Base-by-base conservation (phyloP, 768 basidiomycete species). In the Lactifluus piperatus region DNA sequence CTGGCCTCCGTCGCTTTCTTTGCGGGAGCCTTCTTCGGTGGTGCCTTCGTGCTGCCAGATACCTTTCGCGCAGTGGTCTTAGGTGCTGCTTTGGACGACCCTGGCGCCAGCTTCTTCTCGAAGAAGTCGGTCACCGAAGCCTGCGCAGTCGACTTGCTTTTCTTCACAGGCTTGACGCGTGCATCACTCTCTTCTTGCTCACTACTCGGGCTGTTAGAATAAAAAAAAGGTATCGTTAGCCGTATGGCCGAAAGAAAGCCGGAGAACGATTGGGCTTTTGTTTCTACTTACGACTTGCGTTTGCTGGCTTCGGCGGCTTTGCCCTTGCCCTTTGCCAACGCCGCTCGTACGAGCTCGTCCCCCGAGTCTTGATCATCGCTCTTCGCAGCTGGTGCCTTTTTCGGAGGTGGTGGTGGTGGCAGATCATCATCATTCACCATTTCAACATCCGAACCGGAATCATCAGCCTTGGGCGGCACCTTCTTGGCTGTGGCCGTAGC, bases 211-310 rank as follows among this genome's bases (percentile, higher is more conserved):
- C 52, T 47, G 41, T 14, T n/a, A 46, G 34, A 3, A 36, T 22
- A 26, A 18, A 9, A 2, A 29, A 26, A 14, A 16, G n/a, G 30
- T 34, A 10, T 10, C 26, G 43, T 51, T 37, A 20, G 29, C n/a
- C n/a, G n/a, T n/a, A n/a, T n/a, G 32, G 2, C 2, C 3, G 18
- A 18, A 5, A 41, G 13, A 30, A 27, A 7, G 9, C 9, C 2
- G 11, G 30, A 13, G 2, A 18, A 16, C 2, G 18, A 46, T n/a
- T n/a, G n/a, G n/a, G n/a, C n/a, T n/a, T n/a, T n/a, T n/a, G n/a
- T n/a, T 56, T 14, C 3, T 6, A 69, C 75, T 32, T 51, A 85
- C 88, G 81, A 86, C 71, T 90, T 91, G 44, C 87, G 82, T 71
- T 91, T 91, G 45, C 51, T 27, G 16, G 67, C 64, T 18, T 69